Conservation (phyloP, 1,139 yeast genomes). For the Arxiozyma slooffiae region DNA sequence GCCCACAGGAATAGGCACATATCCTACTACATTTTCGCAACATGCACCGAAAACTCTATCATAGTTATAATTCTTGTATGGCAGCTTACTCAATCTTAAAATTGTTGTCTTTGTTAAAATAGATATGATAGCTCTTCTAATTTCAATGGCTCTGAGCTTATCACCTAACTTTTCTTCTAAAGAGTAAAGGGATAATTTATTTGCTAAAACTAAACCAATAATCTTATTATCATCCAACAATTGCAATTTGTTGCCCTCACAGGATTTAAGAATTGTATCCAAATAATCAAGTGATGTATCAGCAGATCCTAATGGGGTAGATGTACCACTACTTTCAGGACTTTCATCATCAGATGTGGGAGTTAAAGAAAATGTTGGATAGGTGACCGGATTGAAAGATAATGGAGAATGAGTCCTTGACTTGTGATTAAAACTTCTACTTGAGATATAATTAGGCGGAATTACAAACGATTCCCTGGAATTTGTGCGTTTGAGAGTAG, state of each 20-base stretch:
- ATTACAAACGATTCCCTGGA: not conserved
- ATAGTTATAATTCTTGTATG: constrained; percentile 77
- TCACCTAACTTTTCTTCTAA: constrained; percentile 84
- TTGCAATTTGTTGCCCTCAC: constrained; percentile 55
- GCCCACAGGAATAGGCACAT: constrained; percentile 92
- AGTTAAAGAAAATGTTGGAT: constrained; percentile 6
- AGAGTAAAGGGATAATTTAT: constrained; percentile 85
- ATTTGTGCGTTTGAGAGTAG: not conserved
- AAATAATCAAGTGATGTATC: constrained; percentile 45
- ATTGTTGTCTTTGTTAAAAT: constrained; percentile 74
- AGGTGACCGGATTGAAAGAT: not conserved
- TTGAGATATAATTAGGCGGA: not conserved
- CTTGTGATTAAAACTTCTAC: not conserved
- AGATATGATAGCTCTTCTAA: constrained; percentile 88
- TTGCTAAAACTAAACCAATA: constrained; percentile 56
- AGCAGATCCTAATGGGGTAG: not conserved
- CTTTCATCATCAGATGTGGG: constrained; percentile 5
- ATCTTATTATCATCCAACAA: constrained; percentile 65
- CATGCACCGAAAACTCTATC: constrained; percentile 97
- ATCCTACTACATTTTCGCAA: constrained; percentile 97
- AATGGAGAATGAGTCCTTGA: constrained; percentile 1
- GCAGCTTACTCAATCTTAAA: constrained; percentile 60
- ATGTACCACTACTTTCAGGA: constrained; percentile 36
- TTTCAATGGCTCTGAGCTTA: constrained; percentile 81
- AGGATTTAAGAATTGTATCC: constrained; percentile 34